Percentiles rank a stretch among this genome's conserved stretches.
phyloP scores from a whole-genome alignment of 163 green algal species.

The Scenedesmus sp. region DNA sequence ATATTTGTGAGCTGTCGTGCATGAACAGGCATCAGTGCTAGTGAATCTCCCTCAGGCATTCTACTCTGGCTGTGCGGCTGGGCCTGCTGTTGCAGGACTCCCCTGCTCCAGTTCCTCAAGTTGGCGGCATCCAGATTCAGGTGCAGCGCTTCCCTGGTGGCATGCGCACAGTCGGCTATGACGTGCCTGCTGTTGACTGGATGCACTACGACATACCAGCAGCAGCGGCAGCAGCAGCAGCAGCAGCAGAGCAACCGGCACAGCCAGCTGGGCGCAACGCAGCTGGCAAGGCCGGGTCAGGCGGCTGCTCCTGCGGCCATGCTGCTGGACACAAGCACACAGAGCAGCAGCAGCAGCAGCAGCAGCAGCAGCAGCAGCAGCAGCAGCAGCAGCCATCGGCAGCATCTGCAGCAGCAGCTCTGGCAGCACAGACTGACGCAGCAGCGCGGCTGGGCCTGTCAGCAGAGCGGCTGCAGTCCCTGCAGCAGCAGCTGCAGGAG shows the following conservation, averaged over 20 bases:
- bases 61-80: not conserved
- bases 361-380: not conserved
- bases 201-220: not conserved
- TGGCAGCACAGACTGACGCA: not conserved
- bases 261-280: not conserved
- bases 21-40: not conserved
- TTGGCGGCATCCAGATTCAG: not conserved
- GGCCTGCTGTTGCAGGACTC: not conserved
- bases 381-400: not conserved
- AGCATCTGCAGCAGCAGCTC: not conserved
- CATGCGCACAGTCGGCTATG: slow-evolving; percentile 25
- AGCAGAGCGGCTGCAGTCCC: not conserved
- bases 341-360: not conserved
- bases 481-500: slow-evolving; percentile 2
- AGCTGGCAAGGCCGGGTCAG: not conserved
- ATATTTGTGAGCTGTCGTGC: not conserved
- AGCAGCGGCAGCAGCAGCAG: not conserved
- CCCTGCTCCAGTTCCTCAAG: no score
- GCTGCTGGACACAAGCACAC: not conserved
- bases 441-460: not conserved
- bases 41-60: not conserved
- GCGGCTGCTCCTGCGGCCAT: not conserved
- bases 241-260: not conserved
- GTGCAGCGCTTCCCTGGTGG: not conserved
- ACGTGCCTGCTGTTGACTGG: slow-evolving; percentile 3